A percentile compares a stretch with the other conserved stretches of the same genome.
phyloP scores from a whole-genome alignment of 805 yeast species.

The Nakazawaea ernobii region DNA sequence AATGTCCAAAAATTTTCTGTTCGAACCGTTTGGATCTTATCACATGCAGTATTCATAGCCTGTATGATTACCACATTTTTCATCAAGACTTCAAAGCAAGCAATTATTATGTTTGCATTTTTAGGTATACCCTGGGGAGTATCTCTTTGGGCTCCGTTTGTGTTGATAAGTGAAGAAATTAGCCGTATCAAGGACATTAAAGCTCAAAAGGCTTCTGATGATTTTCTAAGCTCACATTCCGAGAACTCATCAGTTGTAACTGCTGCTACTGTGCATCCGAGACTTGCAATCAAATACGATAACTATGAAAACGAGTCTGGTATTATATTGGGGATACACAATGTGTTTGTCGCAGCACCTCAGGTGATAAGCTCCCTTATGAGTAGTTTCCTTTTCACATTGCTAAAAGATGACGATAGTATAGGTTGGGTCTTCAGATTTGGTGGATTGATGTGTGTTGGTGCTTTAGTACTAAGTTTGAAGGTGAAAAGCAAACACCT shows the following conservation, averaged over 20 bases:
- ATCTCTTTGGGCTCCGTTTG: slow-evolving; percentile 65
- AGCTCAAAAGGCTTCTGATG: slow-evolving; percentile 20
- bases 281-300: slow-evolving; percentile 25
- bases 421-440: slow-evolving; percentile 54
- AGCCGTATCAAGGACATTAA: slow-evolving; percentile 45
- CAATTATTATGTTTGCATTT: slow-evolving; percentile 43
- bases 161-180: slow-evolving; percentile 52
- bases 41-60: slow-evolving; percentile 44
- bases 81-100: slow-evolving; percentile 32
- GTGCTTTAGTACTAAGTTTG: slow-evolving; percentile 38
- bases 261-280: slow-evolving; percentile 9
- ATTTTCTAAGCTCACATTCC: slow-evolving; percentile 7
- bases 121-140: slow-evolving; percentile 62
- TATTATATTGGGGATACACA: slow-evolving; percentile 49
- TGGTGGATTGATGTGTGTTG: slow-evolving; percentile 46
- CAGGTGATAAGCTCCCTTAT: slow-evolving; percentile 47
- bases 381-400: slow-evolving; percentile 39
- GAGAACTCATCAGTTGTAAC: slow-evolving; percentile 5
- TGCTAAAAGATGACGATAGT: slow-evolving; percentile 30
- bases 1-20: slow-evolving; percentile 22
- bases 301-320: slow-evolving; percentile 51
- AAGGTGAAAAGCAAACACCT: slow-evolving; percentile 36
- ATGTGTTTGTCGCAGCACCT: slow-evolving; percentile 53
- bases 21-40: slow-evolving; percentile 40
- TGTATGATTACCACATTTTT: slow-evolving; percentile 44